phyloP scores from a whole-genome alignment of 1,284 basidiomycete species.

The Coniferiporia sulphurascens region DNA sequence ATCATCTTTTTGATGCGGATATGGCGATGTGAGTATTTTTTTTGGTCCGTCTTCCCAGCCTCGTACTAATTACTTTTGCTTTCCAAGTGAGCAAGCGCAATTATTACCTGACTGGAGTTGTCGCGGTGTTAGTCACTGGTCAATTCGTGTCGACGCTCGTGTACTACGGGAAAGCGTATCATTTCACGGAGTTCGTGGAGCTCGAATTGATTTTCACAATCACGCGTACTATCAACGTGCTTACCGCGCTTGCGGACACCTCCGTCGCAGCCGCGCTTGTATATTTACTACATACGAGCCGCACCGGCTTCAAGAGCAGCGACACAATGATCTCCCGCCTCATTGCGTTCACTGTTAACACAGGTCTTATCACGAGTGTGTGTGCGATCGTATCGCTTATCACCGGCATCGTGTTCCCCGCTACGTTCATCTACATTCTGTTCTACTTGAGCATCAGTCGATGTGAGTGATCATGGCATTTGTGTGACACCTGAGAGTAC shows the following conservation, averaged over 20 bases:
- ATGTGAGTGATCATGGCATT: not conserved
- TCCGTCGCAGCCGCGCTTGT: slow-evolving; percentile 12
- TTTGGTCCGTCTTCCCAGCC: not conserved
- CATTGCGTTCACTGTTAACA: slow-evolving; percentile 18
- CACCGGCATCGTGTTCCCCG: slow-evolving; percentile 3
- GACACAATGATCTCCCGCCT: slow-evolving; percentile 15
- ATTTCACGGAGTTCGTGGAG: not conserved
- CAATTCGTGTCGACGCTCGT: slow-evolving; percentile 5
- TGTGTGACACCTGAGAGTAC: not conserved
- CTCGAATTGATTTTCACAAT: slow-evolving; percentile 3
- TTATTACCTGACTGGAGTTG: not conserved
- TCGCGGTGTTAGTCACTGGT: not conserved
- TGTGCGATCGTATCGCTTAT: slow-evolving; percentile 15
- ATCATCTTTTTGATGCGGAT: not conserved
- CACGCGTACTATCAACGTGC: slow-evolving; percentile 10
- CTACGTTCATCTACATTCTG: slow-evolving; percentile 15
- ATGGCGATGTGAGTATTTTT: not conserved
- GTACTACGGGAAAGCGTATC: slow-evolving; percentile 3
- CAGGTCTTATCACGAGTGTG: slow-evolving; percentile 16
- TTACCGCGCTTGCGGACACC: slow-evolving; percentile 9
- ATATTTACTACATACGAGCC: slow-evolving; percentile 5
- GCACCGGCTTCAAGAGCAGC: slow-evolving; percentile 9
- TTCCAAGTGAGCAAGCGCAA: slow-evolving; percentile 14
- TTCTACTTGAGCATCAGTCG: slow-evolving; percentile 13
- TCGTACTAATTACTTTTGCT: not conserved